Base-by-base conservation (phyloP, 305 asterid genomes). In the Plantago coronopus region DNA sequence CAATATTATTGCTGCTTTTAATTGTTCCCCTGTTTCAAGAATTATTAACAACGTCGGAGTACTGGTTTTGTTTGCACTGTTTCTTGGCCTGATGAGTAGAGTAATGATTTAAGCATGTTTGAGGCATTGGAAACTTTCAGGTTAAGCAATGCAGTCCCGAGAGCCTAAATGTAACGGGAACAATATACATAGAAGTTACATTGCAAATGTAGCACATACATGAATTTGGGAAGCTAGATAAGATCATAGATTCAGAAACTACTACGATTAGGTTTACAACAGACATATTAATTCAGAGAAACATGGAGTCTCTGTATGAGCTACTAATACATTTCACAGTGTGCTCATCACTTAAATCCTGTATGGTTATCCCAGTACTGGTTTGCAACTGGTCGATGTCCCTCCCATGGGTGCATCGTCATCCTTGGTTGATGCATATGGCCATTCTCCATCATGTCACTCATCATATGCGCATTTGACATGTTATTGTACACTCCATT, bases 371-470 rank as follows among this genome's bases (percentile, higher is more conserved):
- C 42, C 59, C 65, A 59, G 43, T 44, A 54, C 34, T 27, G 38
- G 15, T 38, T 48, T 51, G 60, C 37, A 49, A 45, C 48, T 13
- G 64, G 54, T 29, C 69, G 48, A 47, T 63, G 59, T 53, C 62
- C 54, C 44, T 74, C 51, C 25, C 55, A 63, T 58, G 76, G 73
- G 37, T 58, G n/a, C 67, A 53, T 53, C 63, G 57, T 60, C 40
- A 47, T 71, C 59, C 59, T 18, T 12, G 61, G 55, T 47, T 57
- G 79, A 49, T 76, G 75, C 54, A 70, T 21, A 63, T 68, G 45
- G 61, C 19, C 45, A 44, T 64, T 37, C 37, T 22, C 57, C 60
- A 44, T 50, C 59, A 31, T 58, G 65, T 27, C 71, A 71, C 50
- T 29, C 12, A 34, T 38, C 58, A 51, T 66, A 66, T 64, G 62